Base-by-base conservation (phyloP, 192 early-diverging fungal genomes). In the Umbelopsis vinacea region DNA sequence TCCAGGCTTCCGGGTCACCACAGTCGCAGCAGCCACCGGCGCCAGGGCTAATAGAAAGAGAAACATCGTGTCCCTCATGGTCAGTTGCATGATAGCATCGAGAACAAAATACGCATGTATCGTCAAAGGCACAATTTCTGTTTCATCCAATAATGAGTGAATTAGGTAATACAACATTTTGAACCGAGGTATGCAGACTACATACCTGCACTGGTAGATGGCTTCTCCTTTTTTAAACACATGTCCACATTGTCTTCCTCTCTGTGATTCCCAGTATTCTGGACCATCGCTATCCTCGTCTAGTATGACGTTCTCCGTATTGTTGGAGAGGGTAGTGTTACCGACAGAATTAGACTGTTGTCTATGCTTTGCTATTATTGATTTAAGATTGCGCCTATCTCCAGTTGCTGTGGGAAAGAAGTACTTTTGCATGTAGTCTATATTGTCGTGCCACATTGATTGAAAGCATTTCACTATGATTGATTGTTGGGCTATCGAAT, bases 11-110 rank as follows among this genome's bases (percentile, higher is more conserved):
- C 3, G 90, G 85, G 76, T 99, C 98, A 37, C 96, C 97, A 78
- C 98, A 99, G 81, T 99, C 98, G 80, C 98, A 99, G 82, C 95
- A 99, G 2, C 98, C 98, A 35, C 95, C 95, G 9, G 83, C 86
- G 10, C 92, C 92, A 52, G 86, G 82, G 55, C 93, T 92, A 21
- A 97, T 87, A 38, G 87, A 89, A 76, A 98, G 96, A 43, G 89
- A 92, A 1, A 93, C 92, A 73, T 97, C 94, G 70, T 99, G 98
- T 35, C 95, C 95, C 47, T 91, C 88, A 78, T 99, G 98, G 77
- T 96, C 87, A 0, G 93, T 92, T 9, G 90, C 93, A 76, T 93
- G 92, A 78, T 97, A 99, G 82, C 98, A 99, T 52, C 86, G 77
- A 9, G 92, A 87, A 77, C 98, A 99, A 52, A 99, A 84, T 11